Conservation (phyloP, 176 grass and related monocot genomes). For the Juncus inflexus region DNA sequence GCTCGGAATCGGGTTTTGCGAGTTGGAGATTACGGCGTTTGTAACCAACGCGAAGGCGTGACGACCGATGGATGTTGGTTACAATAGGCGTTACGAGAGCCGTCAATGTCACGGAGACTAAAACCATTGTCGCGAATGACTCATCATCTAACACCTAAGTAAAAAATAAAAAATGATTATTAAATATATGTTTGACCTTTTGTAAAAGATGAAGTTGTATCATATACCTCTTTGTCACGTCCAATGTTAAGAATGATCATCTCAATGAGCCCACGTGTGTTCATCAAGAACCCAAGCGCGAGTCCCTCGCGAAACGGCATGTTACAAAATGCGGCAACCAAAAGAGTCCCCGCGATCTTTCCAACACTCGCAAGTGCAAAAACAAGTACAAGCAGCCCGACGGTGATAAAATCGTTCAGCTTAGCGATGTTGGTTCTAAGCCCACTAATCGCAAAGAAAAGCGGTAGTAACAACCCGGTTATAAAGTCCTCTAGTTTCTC, state of each 20-base stretch:
- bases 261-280: conserved; percentile 61
- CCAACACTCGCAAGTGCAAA: conserved; percentile 61
- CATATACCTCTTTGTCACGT: conserved; percentile 51
- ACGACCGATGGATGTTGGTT: conserved; percentile 30
- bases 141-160: conserved; percentile 44
- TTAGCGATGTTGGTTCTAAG: conserved; percentile 46
- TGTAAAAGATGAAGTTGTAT: conserved; percentile 6
- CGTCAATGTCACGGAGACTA: conserved; percentile 58
- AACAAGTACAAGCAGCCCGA: conserved; percentile 47
- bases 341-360: conserved; percentile 59
- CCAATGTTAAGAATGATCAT: conserved; percentile 82
- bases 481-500: conserved; percentile 80
- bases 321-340: conserved; percentile 48
- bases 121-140: conserved; percentile 63
- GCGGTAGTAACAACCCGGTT: conserved; percentile 46
- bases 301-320: conserved; percentile 64
- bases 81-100: conserved; percentile 63
- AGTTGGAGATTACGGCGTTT: conserved; percentile 80
- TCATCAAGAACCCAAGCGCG: conserved; percentile 71
- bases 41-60: conserved; percentile 54
- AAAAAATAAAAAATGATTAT: neutral
- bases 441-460: conserved; percentile 66
- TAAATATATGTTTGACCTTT: neutral
- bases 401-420: conserved; percentile 35
- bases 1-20: conserved; percentile 66